Evolutionary conservation across 2,329 filamentous ascomycete species (phyloP).

Genomic region (Aspergillus neotritici): DNA sequence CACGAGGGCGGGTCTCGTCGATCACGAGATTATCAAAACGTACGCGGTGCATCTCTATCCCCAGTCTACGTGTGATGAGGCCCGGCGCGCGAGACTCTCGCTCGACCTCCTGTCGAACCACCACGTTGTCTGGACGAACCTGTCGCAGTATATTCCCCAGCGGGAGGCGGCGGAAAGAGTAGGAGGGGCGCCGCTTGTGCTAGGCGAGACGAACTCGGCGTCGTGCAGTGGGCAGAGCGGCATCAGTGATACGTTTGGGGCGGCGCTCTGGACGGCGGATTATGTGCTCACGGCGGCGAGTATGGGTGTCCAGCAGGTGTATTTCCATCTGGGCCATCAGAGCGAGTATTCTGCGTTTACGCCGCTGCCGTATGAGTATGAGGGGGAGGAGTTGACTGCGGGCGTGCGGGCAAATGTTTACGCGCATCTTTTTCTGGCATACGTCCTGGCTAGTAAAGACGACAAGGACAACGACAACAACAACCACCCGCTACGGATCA

Average conservation of each 20-base stretch:
- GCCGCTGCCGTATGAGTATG: conserved; percentile 2
- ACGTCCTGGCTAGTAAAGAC: background rate
- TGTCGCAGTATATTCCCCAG: conserved; percentile 9
- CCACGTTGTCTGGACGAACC: conserved; percentile 4
- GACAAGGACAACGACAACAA: no score
- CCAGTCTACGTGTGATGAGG: conserved; percentile 5
- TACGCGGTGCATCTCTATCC: conserved; percentile 8
- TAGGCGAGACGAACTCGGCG: conserved; percentile 7
- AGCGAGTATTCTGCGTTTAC: conserved; percentile 8
- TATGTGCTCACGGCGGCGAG: conserved; percentile 8
- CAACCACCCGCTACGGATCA: background rate
- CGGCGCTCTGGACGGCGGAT: conserved; percentile 8
- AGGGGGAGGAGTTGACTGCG: conserved; percentile 1
- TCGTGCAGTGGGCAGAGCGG: conserved; percentile 8
- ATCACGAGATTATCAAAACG: conserved; percentile 1
- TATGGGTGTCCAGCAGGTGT: conserved; percentile 5
- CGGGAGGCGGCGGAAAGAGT: conserved; percentile 2
- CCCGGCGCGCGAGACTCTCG: background rate
- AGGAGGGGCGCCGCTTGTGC: background rate
- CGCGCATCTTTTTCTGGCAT: conserved; percentile 6
- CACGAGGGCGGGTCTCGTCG: conserved; percentile 2
- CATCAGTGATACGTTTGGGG: conserved; percentile 9
- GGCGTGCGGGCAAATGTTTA: conserved; percentile 5
- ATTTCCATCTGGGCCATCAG: conserved; percentile 11
- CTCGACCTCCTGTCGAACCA: conserved; percentile 5